Evolutionary conservation across 1,284 basidiomycete species (phyloP), one percentile per base, ranked within the genome.

Genomic region (Apiotrichum laibachii): DNA sequence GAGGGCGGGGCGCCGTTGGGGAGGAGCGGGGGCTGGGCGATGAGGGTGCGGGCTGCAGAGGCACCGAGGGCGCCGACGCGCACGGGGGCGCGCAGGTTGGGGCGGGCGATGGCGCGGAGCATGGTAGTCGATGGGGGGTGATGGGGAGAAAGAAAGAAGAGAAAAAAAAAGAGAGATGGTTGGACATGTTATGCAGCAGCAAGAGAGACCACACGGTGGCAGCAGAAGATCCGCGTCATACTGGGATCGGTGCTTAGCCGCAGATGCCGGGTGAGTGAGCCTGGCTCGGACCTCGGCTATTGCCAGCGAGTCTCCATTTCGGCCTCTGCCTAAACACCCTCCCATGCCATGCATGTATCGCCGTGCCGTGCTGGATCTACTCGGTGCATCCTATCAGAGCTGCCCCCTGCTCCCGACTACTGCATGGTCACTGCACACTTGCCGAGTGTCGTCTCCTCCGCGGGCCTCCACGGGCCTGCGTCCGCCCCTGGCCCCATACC

Each of bases 21-120:
- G 10, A 63, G 62, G 16, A 33, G 50, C 5, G 69, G 63, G 1
- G 73, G 70, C 56, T 71, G 70, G 15, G 73, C 59, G 57, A 77
- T 75, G 52, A 77, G 66, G 5, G 70, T 71, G 47, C 74, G 64
- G 18, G 58, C 45, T n/a, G n/a, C 37, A 53, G 48, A 19, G 35
- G 33, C 16, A 53, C 40, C 12, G 57, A 39, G 42, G 10, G 52
- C 21, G 35, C 26, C 26, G 22, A n/a, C 16, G 26, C 44, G 43
- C 15, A 34, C 18, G 49, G 44, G 42, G 42, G 5, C 19, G 34
- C 55, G 48, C 33, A 8, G 19, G 48, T 42, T 40, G 21, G 55
- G 42, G 34, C 47, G 31, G 9, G 49, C 3, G 35, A 50, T 7
- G 31, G 31, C 33, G 51, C 51, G 51, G 33, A 53, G 51, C 51